Evolutionary conservation across 2,329 filamentous ascomycete species (phyloP).

Genomic region (Penicillium carneum): DNA sequence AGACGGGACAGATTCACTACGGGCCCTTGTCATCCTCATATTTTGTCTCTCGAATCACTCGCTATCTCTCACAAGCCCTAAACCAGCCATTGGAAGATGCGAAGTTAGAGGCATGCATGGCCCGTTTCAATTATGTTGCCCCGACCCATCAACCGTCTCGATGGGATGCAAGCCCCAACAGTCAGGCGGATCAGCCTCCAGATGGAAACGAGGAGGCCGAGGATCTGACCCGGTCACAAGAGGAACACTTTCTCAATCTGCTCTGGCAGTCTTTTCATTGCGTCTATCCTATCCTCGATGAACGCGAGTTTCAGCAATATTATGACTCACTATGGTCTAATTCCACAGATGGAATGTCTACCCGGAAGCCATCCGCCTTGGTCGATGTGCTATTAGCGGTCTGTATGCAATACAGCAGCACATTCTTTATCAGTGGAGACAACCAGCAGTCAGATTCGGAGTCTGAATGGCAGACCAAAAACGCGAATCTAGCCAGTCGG

Average conservation of each 20-base stretch:
- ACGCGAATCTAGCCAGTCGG: constrained; percentile 49
- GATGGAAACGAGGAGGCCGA: constrained; percentile 12
- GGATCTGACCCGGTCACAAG: constrained; percentile 53
- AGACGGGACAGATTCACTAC: background rate
- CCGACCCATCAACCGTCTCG: background rate
- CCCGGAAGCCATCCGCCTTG: constrained; percentile 3
- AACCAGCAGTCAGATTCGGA: background rate
- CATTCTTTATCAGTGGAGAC: background rate
- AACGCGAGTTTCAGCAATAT: background rate
- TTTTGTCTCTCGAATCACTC: constrained; percentile 5
- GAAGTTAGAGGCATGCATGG: constrained; percentile 1
- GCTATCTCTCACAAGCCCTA: background rate
- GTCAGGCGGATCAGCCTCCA: background rate
- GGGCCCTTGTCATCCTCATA: constrained; percentile 3
- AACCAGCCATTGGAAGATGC: background rate
- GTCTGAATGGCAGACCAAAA: constrained; percentile 4
- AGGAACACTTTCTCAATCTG: constrained; percentile 57
- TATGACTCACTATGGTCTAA: constrained; percentile 3
- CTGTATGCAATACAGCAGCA: constrained; percentile 8
- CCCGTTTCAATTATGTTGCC: background rate
- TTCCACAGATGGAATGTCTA: background rate
- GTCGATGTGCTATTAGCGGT: constrained; percentile 1
- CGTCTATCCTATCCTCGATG: constrained; percentile 38
- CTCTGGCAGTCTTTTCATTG: constrained; percentile 59
- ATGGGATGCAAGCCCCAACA: background rate